These are phyloP conservation scores for Sugiyamaella mastotermitis DNA, from an alignment of 805 yeast genomes.

Conservation along the genomic window DNA sequence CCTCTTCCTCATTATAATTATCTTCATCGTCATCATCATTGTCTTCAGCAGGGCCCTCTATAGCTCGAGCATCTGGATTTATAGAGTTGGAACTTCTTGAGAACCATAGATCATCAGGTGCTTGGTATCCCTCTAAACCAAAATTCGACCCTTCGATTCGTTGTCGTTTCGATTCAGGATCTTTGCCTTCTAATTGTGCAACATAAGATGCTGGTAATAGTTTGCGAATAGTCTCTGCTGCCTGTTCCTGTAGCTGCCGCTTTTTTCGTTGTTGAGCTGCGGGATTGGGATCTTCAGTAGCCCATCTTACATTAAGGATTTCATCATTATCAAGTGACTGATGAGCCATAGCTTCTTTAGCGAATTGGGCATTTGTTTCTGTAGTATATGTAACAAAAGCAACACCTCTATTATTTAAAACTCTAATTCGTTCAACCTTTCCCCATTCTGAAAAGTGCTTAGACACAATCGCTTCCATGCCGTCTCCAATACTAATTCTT, in stretches of 20 bases:
- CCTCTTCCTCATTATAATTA: background rate
- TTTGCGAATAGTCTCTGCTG: conserved; percentile 38
- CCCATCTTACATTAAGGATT: conserved; percentile 74
- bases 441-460: conserved; percentile 72
- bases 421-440: conserved; percentile 57
- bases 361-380: conserved; percentile 84
- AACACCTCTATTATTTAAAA: conserved; percentile 55
- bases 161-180: background rate
- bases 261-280: conserved; percentile 46
- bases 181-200: conserved; percentile 27
- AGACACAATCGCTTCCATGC: conserved; percentile 36
- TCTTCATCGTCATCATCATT: conserved; percentile 7
- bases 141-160: conserved; percentile 9
- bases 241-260: conserved; percentile 43
- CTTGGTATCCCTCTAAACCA: conserved; percentile 24
- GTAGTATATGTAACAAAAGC: conserved; percentile 70
- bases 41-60: conserved; percentile 3
- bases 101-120: conserved; percentile 24
- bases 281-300: conserved; percentile 82
- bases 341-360: conserved; percentile 88
- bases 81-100: conserved; percentile 16
- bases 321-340: conserved; percentile 69
- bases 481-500: conserved; percentile 33
- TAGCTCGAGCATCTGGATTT: conserved; percentile 11
- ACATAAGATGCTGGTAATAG: conserved; percentile 43